These are phyloP conservation scores for Calonectria leucothoes DNA, from an alignment of 2,329 filamentous ascomycete genomes.

Conservation along the genomic window DNA sequence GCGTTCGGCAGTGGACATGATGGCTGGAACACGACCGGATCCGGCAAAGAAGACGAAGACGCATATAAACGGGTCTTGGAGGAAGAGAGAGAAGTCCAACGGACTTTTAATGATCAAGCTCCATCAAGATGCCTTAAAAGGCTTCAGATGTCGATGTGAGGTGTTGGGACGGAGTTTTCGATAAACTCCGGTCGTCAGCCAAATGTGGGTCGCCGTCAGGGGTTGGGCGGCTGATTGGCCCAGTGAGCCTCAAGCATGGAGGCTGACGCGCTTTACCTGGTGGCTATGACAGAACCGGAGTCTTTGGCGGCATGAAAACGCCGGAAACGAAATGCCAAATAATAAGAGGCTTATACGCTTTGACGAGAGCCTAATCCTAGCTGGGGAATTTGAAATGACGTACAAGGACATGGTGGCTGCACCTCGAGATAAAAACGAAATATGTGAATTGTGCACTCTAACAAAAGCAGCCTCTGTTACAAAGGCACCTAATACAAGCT, in stretches of 20 bases:
- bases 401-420: neutral
- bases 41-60: neutral
- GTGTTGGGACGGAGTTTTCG: slow-evolving; percentile 26
- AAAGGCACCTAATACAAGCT: slow-evolving; percentile 42
- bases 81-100: slow-evolving; percentile 37
- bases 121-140: slow-evolving; percentile 7
- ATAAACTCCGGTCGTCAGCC: slow-evolving; percentile 26
- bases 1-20: slow-evolving; percentile 33
- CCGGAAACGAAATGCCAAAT: slow-evolving; percentile 14
- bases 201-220: neutral
- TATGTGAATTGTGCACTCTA: slow-evolving; percentile 39
- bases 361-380: neutral
- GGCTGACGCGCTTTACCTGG: slow-evolving; percentile 6
- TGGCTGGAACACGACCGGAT: slow-evolving; percentile 17
- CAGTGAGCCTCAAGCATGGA: slow-evolving; percentile 9
- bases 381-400: neutral
- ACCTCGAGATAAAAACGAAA: slow-evolving; percentile 10
- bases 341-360: neutral
- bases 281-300: slow-evolving; percentile 16
- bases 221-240: slow-evolving; percentile 21
- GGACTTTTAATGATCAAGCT: slow-evolving; percentile 34
- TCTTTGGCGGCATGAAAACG: slow-evolving; percentile 23
- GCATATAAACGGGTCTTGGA: slow-evolving; percentile 20
- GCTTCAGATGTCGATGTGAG: neutral
- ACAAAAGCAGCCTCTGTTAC: slow-evolving; percentile 40